These are phyloP conservation scores for Hypomyces perniciosus DNA, from an alignment of 2,329 filamentous ascomycete species.

Conservation along the genomic window DNA sequence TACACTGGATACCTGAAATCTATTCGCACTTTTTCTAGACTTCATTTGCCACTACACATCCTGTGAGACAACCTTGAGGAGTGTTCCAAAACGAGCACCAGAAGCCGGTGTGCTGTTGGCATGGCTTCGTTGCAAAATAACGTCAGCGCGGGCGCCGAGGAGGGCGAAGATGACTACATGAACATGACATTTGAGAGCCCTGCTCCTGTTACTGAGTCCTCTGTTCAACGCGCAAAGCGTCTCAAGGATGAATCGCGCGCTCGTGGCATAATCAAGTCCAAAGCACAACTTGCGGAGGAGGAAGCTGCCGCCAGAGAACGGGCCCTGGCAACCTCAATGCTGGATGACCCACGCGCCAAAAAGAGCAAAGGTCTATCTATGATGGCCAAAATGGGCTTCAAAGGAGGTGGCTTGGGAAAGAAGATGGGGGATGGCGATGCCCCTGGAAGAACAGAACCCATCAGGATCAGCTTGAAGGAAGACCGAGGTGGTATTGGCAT, in stretches of 20 bases:
- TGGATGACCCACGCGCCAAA: slow-evolving; percentile 50
- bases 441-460: slow-evolving; percentile 54
- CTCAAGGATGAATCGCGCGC: slow-evolving; percentile 60
- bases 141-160: slow-evolving; percentile 25
- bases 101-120: background rate
- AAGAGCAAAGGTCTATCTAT: slow-evolving; percentile 86
- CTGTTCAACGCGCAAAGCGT: slow-evolving; percentile 47
- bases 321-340: slow-evolving; percentile 67
- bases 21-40: no score
- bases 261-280: slow-evolving; percentile 66
- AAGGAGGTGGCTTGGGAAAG: slow-evolving; percentile 65
- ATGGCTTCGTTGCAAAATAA: slow-evolving; percentile 4
- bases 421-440: slow-evolving; percentile 41
- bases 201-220: slow-evolving; percentile 47
- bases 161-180: slow-evolving; percentile 95
- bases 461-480: slow-evolving; percentile 70
- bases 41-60: no score
- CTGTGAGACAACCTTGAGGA: no score
- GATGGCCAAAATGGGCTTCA: slow-evolving; percentile 96
- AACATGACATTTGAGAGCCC: slow-evolving; percentile 80
- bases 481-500: slow-evolving; percentile 78
- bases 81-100: no score
- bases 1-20: no score
- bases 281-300: slow-evolving; percentile 72
- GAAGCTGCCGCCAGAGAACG: slow-evolving; percentile 67